phyloP scores from a whole-genome alignment of 1,284 basidiomycete species.

The Phylloporus sp. region DNA sequence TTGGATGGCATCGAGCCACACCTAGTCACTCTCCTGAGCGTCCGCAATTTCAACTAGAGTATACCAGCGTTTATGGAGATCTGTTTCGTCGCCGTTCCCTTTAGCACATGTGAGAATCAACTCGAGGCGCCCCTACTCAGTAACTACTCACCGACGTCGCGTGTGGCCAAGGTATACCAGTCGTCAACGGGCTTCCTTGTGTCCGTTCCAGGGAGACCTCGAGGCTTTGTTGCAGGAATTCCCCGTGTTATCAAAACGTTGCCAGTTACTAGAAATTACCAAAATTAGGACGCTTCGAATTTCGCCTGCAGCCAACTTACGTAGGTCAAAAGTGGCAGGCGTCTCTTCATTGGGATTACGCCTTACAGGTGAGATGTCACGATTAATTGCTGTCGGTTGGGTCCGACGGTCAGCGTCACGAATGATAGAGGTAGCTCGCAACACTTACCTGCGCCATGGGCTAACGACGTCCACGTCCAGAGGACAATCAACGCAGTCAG shows the following conservation, averaged over 20 bases:
- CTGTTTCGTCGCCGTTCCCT: neutral
- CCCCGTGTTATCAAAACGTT: neutral
- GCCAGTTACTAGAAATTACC: neutral
- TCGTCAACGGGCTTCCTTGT: neutral
- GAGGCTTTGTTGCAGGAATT: too few relatives aligned
- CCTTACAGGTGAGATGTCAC: neutral
- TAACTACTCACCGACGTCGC: conserved; percentile 6
- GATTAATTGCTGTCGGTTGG: conserved; percentile 9
- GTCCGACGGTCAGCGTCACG: neutral
- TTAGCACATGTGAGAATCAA: neutral
- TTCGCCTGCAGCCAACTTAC: conserved; percentile 7
- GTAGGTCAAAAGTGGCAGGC: neutral
- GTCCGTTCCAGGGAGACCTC: neutral
- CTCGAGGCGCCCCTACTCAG: neutral
- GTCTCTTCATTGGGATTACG: neutral
- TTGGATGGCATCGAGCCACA: neutral
- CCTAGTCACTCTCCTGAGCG: conserved; percentile 7
- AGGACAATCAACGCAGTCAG: conserved; percentile 2
- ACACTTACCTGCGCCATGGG: conserved; percentile 16
- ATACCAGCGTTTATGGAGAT: conserved; percentile 11
- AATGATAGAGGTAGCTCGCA: neutral
- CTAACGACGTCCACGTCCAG: conserved; percentile 9
- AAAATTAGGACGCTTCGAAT: neutral
- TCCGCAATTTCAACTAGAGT: conserved; percentile 12
- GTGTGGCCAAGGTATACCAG: neutral